Evolutionary conservation across 2,329 filamentous ascomycete genomes (phyloP).

Genomic region (Iodosphaeria phyllophila): DNA sequence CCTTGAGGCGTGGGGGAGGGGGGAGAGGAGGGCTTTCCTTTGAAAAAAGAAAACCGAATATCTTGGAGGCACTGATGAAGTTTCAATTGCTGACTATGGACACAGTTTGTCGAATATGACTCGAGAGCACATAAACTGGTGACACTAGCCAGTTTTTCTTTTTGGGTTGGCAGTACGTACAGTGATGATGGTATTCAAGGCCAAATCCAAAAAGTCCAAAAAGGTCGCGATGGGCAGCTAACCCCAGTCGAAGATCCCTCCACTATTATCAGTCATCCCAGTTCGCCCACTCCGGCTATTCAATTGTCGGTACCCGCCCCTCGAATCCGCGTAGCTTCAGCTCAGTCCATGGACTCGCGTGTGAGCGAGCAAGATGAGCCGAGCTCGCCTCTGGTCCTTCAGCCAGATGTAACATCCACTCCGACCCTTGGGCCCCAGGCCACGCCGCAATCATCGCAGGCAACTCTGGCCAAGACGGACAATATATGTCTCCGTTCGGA

Average conservation of each 20-base stretch:
- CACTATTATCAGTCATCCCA: conserved; percentile 33
- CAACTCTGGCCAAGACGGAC: conserved; percentile 54
- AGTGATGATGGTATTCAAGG: neutral
- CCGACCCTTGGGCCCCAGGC: conserved; percentile 19
- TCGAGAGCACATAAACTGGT: conserved; percentile 76
- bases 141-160: conserved; percentile 81
- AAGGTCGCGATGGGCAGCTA: no score
- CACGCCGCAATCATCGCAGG: conserved; percentile 9
- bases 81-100: conserved; percentile 9
- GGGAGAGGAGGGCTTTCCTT: conserved; percentile 96
- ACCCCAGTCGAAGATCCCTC: conserved; percentile 20
- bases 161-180: conserved; percentile 70
- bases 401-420: conserved; percentile 19
- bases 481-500: conserved; percentile 69
- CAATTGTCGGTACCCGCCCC: conserved; percentile 55
- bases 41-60: conserved; percentile 24
- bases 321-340: conserved; percentile 66
- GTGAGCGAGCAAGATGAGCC: conserved; percentile 55
- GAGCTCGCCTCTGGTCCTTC: conserved; percentile 26
- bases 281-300: conserved; percentile 52
- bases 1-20: conserved; percentile 55
- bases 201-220: no score
- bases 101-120: conserved; percentile 88
- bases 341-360: conserved; percentile 71
- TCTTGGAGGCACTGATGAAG: neutral